phyloP scores from a whole-genome alignment of 2,329 filamentous ascomycete genomes.

The Talaromyces amestolkiae region DNA sequence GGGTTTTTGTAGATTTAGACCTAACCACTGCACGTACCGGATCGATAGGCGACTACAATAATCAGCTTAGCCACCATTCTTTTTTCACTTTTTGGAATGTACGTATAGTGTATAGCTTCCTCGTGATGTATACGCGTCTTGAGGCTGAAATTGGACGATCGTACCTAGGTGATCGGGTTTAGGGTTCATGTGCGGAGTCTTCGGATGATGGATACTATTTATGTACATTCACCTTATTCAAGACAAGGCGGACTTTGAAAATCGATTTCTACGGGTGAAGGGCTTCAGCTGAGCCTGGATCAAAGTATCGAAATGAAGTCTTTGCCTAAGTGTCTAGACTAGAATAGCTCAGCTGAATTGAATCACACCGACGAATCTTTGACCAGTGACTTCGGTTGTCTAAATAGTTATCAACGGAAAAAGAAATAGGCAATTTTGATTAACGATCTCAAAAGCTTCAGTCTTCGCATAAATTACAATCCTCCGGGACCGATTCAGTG shows the following conservation, averaged over 20 bases:
- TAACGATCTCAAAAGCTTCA: background rate
- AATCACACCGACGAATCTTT: background rate
- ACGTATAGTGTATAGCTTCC: background rate
- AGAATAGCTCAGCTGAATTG: background rate
- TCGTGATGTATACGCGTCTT: background rate
- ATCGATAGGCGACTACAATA: background rate
- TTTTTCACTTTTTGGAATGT: background rate
- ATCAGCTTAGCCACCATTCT: background rate
- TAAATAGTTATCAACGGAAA: background rate
- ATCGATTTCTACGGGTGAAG: background rate
- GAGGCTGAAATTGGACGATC: background rate
- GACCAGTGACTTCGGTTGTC: background rate
- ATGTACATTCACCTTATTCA: background rate
- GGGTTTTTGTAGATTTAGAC: background rate
- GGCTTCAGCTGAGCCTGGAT: background rate
- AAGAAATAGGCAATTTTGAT: background rate
- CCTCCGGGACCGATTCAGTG: background rate
- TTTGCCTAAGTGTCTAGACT: background rate
- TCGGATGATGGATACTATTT: background rate
- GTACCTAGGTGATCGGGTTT: background rate
- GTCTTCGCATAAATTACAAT: background rate
- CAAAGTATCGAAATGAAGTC: background rate
- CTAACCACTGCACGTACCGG: background rate
- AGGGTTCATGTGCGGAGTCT: background rate
- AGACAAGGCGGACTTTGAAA: background rate